phyloP scores from a whole-genome alignment of 1,284 basidiomycete species.

The Neolentinus lepideus region DNA sequence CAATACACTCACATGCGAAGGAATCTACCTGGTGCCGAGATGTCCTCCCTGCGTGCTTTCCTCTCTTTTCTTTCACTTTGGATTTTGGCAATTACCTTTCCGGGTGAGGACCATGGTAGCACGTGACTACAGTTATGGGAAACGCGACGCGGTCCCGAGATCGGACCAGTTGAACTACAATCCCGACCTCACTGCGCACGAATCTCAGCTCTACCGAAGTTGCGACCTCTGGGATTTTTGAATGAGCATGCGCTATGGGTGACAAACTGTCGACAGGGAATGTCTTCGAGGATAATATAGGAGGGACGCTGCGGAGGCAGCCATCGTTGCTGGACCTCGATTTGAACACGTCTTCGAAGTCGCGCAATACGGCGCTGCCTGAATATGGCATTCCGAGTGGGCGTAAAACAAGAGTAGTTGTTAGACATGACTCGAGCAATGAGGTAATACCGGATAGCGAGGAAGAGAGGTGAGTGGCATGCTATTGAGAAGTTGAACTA shows the following conservation, averaged over 20 bases:
- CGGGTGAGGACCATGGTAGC: not conserved
- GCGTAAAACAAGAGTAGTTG: not conserved
- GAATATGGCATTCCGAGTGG: not conserved
- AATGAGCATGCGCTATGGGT: no score
- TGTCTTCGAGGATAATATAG: not conserved
- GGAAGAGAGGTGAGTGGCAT: slow-evolving; percentile 11
- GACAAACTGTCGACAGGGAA: no score
- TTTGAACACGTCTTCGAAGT: not conserved
- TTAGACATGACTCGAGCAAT: not conserved
- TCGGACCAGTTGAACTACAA: not conserved
- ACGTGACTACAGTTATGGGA: not conserved
- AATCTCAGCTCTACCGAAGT: no score
- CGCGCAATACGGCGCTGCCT: not conserved
- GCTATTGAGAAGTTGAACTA: not conserved
- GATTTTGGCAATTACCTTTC: not conserved
- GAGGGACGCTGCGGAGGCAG: not conserved
- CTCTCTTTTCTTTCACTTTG: no score
- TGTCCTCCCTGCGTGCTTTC: no score
- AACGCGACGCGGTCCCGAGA: not conserved
- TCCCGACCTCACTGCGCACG: not conserved
- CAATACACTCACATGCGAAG: no score
- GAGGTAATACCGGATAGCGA: slow-evolving; percentile 19
- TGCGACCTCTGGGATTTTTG: no score
- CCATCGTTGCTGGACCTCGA: not conserved
- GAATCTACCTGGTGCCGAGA: no score